Evolutionary conservation across 352 stramenopile genomes (phyloP).

Genomic region (Globisporangium heterothallicum): DNA sequence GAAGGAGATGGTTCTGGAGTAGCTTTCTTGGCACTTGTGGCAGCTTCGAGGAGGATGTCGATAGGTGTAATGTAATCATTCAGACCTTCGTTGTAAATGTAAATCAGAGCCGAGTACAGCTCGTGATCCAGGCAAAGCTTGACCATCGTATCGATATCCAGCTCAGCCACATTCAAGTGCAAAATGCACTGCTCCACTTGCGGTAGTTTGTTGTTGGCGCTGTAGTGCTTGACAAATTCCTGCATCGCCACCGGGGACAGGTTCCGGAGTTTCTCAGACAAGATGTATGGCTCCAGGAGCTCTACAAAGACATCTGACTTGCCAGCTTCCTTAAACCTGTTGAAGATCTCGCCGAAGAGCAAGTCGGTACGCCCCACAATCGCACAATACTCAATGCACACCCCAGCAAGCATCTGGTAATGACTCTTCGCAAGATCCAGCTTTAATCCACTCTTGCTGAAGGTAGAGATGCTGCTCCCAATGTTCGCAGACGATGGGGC

Average conservation of each 20-base stretch:
- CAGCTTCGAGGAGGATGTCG: constrained; percentile 84
- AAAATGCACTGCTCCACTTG: constrained; percentile 93
- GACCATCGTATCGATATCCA: constrained; percentile 94
- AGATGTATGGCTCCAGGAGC: constrained; percentile 92
- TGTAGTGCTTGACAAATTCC: constrained; percentile 92
- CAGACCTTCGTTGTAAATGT: constrained; percentile 92
- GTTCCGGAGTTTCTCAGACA: constrained; percentile 90
- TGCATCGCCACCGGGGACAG: constrained; percentile 91
- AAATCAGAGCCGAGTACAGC: constrained; percentile 92
- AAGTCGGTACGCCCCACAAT: constrained; percentile 82
- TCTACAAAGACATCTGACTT: constrained; percentile 90
- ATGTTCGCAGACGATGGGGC: constrained; percentile 32
- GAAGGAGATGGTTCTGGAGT: constrained; percentile 7
- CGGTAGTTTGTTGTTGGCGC: constrained; percentile 75
- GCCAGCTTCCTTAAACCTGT: constrained; percentile 72
- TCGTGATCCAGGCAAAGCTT: constrained; percentile 88
- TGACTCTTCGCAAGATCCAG: constrained; percentile 91
- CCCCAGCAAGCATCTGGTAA: constrained; percentile 94
- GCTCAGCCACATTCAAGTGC: constrained; percentile 91
- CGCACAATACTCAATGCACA: constrained; percentile 95
- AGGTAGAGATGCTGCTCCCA: constrained; percentile 14
- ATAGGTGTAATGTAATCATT: constrained; percentile 91
- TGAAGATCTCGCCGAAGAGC: constrained; percentile 86
- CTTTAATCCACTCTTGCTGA: constrained; percentile 64
- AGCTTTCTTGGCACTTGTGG: constrained; percentile 40